phyloP scores from a whole-genome alignment of 129 eudicot genomes.

The Flaveria ramosissima region DNA sequence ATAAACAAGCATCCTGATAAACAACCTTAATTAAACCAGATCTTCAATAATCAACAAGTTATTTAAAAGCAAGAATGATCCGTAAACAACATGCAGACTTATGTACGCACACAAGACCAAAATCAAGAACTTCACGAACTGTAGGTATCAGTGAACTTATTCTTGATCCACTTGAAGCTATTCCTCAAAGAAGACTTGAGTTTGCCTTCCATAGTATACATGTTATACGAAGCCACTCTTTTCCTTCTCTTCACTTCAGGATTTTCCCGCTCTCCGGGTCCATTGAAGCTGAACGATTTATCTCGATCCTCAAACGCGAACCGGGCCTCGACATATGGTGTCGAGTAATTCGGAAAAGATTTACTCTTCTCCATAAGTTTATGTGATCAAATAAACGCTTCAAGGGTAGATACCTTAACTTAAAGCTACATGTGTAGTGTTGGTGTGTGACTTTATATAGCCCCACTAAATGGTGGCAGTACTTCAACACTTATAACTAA shows the following conservation, averaged over 20 bases:
- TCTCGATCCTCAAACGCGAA: slow-evolving; percentile 72
- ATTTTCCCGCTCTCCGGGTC: slow-evolving; percentile 62
- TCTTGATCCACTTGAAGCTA: slow-evolving; percentile 98
- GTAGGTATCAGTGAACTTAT: slow-evolving; percentile 57
- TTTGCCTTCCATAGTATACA: slow-evolving; percentile 92
- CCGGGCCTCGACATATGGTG: slow-evolving; percentile 64
- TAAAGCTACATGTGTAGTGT: slow-evolving; percentile 20
- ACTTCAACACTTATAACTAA: not conserved
- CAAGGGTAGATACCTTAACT: slow-evolving; percentile 15
- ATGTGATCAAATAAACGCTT: slow-evolving; percentile 17
- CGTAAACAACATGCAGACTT: not conserved
- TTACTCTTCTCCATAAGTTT: slow-evolving; percentile 67
- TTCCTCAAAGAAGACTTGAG: slow-evolving; percentile 73
- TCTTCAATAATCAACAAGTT: not conserved
- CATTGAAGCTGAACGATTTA: slow-evolving; percentile 84
- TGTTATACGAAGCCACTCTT: slow-evolving; percentile 82
- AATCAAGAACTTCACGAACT: slow-evolving; percentile 38
- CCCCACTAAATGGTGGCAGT: slow-evolving; percentile 7
- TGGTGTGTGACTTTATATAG: slow-evolving; percentile 26
- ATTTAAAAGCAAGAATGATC: not conserved
- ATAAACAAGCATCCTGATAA: not conserved
- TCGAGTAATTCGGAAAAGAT: slow-evolving; percentile 66
- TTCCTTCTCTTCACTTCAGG: slow-evolving; percentile 92
- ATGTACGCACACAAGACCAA: slow-evolving; percentile 22
- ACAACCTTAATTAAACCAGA: not conserved